Conservation (phyloP, 495 filamentous ascomycete genomes). For the Trypethelium eluteriae region DNA sequence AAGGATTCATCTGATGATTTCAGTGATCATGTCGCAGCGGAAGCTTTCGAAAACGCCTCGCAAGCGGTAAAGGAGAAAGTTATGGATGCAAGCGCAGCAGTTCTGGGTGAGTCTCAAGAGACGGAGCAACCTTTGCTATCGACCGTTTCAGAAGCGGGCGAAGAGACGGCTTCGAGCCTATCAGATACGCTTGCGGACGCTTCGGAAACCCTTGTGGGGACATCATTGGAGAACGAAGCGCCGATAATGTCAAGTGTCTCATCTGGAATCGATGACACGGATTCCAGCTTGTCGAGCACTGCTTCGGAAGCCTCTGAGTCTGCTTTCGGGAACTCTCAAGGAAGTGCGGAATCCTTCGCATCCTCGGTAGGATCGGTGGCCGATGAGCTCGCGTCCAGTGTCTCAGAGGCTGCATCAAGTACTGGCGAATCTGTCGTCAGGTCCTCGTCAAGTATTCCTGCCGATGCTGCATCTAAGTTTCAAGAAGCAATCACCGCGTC, state of each 20-base stretch:
- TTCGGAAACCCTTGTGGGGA: constrained; percentile 20
- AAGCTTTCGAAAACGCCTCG: constrained; percentile 28
- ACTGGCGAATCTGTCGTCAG: constrained; percentile 33
- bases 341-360: constrained; percentile 31
- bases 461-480: constrained; percentile 8
- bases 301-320: constrained; percentile 29
- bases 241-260: neutral
- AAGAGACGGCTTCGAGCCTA: constrained; percentile 28
- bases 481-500: neutral
- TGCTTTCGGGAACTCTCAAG: constrained; percentile 32
- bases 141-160: constrained; percentile 27
- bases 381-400: neutral
- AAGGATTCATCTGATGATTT: constrained; percentile 73
- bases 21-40: constrained; percentile 35
- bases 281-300: constrained; percentile 26
- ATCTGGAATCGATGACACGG: constrained; percentile 21
- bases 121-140: constrained; percentile 25
- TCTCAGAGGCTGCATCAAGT: constrained; percentile 31
- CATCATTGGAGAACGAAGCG: neutral
- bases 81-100: constrained; percentile 37
- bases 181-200: constrained; percentile 19
- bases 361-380: constrained; percentile 27
- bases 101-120: constrained; percentile 35
- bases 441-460: constrained; percentile 17
- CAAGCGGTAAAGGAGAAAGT: constrained; percentile 41